phyloP scores from a whole-genome alignment of 192 early-diverging fungal genomes.

The Pecoramyces ruminantium region DNA sequence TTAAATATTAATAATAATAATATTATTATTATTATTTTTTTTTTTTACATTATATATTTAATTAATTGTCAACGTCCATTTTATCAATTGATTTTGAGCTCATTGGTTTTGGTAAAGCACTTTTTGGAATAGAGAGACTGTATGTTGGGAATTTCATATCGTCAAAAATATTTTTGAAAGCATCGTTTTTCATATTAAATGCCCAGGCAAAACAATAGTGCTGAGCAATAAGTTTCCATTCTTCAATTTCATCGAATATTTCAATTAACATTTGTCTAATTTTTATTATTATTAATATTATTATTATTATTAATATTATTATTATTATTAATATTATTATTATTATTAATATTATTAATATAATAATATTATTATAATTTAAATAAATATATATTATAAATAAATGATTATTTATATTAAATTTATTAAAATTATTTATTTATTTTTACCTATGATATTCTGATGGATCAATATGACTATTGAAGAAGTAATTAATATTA shows the following conservation, averaged over 20 bases:
- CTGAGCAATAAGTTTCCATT: background rate
- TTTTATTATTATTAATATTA: background rate
- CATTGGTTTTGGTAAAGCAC: background rate
- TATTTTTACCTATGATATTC: background rate
- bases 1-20: too few relatives aligned
- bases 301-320: too few relatives aligned
- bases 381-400: too few relatives aligned
- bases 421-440: too few relatives aligned
- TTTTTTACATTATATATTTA: too few relatives aligned
- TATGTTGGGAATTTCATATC: background rate
- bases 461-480: background rate
- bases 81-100: background rate
- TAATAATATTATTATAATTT: too few relatives aligned
- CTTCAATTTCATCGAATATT: background rate
- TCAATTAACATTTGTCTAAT: background rate
- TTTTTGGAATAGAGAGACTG: background rate
- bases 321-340: too few relatives aligned
- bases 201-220: background rate
- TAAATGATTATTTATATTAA: too few relatives aligned
- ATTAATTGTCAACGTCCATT: background rate
- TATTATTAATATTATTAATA: too few relatives aligned
- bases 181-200: background rate
- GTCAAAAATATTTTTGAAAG: background rate
- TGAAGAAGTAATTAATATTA: background rate
- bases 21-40: too few relatives aligned